Evolutionary conservation across 495 filamentous ascomycete species (phyloP).

Genomic region (Lophium mytilinum): DNA sequence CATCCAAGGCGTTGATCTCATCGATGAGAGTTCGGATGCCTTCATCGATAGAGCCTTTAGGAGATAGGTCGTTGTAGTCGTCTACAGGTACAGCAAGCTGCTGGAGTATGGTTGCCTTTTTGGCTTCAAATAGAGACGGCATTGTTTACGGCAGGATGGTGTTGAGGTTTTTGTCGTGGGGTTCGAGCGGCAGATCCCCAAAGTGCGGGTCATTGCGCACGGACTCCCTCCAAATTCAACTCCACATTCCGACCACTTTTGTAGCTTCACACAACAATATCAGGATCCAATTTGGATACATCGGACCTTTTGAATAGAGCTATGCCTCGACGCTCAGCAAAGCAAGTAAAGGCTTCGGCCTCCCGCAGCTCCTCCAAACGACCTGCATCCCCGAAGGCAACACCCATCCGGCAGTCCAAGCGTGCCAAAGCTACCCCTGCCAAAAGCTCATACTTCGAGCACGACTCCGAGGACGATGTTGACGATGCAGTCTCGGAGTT

Average conservation of each 20-base stretch:
- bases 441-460: slow-evolving; percentile 52
- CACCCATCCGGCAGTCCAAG: slow-evolving; percentile 33
- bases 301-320: background rate
- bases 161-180: background rate
- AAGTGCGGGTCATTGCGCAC: background rate
- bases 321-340: slow-evolving; percentile 15
- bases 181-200: background rate
- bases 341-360: background rate
- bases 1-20: slow-evolving; percentile 62
- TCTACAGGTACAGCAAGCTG: slow-evolving; percentile 54
- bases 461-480: slow-evolving; percentile 21
- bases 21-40: slow-evolving; percentile 66
- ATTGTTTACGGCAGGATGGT: background rate
- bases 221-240: background rate
- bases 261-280: too few relatives aligned
- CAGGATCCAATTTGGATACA: too few relatives aligned
- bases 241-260: too few relatives aligned
- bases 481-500: slow-evolving; percentile 27
- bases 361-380: slow-evolving; percentile 28
- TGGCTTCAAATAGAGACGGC: slow-evolving; percentile 41
- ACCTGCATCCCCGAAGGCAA: slow-evolving; percentile 19
- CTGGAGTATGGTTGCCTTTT: slow-evolving; percentile 58
- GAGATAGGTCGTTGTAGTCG: slow-evolving; percentile 68
- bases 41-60: slow-evolving; percentile 76
- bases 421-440: slow-evolving; percentile 47